These are phyloP conservation scores for Colletotrichum siamense DNA, from an alignment of 2,329 filamentous ascomycete species.

Conservation along the genomic window DNA sequence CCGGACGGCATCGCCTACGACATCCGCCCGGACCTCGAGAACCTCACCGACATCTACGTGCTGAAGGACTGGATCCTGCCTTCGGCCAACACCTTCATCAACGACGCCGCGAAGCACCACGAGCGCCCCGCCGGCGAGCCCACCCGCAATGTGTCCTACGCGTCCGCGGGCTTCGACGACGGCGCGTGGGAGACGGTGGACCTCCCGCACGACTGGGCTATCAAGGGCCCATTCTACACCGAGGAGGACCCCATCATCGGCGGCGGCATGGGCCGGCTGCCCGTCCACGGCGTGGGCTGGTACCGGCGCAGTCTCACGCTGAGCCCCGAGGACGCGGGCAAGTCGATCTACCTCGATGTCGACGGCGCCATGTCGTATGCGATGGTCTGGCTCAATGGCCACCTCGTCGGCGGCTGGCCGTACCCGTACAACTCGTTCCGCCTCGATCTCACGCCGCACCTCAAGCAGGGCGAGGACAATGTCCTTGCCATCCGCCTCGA, in stretches of 20 bases:
- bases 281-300: constrained; percentile 59
- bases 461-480: constrained; percentile 40
- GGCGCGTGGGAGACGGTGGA: constrained; percentile 43
- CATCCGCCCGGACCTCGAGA: constrained; percentile 24
- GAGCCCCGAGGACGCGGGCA: constrained; percentile 34
- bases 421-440: constrained; percentile 57
- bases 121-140: constrained; percentile 34
- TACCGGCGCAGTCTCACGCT: constrained; percentile 49
- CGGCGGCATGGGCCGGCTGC: constrained; percentile 48
- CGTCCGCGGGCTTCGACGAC: constrained; percentile 42
- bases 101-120: constrained; percentile 30
- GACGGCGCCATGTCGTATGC: constrained; percentile 59
- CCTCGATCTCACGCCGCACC: constrained; percentile 52
- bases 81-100: constrained; percentile 45
- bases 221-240: constrained; percentile 48
- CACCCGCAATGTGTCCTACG: constrained; percentile 34
- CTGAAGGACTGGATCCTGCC: constrained; percentile 49
- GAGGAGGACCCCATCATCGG: constrained; percentile 35
- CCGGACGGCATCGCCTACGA: constrained; percentile 38
- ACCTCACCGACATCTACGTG: constrained; percentile 14
- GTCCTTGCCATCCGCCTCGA: constrained; percentile 56
- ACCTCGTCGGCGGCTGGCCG: constrained; percentile 56
- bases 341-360: constrained; percentile 49
- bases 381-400: constrained; percentile 57
- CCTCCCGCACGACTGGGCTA: constrained; percentile 56